phyloP scores from a whole-genome alignment of 2,329 filamentous ascomycete genomes.

The Trichoderma aggressivum region DNA sequence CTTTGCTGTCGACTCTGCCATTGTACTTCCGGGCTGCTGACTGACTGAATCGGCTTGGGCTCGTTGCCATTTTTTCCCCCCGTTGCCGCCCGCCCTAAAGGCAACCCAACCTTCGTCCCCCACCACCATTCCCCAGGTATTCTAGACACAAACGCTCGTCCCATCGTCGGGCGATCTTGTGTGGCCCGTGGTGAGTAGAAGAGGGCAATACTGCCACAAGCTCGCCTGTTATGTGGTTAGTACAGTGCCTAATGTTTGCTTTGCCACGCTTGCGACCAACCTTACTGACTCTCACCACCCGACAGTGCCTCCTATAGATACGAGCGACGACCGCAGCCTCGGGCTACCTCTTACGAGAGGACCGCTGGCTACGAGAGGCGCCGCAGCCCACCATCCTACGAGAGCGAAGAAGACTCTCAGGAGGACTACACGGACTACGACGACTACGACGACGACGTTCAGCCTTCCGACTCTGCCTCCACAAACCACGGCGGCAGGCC shows the following conservation, averaged over 20 bases:
- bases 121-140: conserved; percentile 19
- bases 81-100: not conserved
- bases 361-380: conserved; percentile 24
- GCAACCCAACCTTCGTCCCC: conserved; percentile 7
- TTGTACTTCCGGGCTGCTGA: not conserved
- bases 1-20: not conserved
- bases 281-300: conserved; percentile 23
- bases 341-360: conserved; percentile 14
- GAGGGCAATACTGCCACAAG: conserved; percentile 37
- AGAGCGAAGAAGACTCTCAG: conserved; percentile 39
- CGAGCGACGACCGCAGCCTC: conserved; percentile 28
- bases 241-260: conserved; percentile 21
- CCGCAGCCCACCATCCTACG: conserved; percentile 34
- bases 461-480: conserved; percentile 59
- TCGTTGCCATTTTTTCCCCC: not conserved
- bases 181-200: conserved; percentile 44
- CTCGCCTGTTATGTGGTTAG: conserved; percentile 45
- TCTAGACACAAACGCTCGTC: conserved; percentile 34
- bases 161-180: conserved; percentile 41
- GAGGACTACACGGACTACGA: conserved; percentile 28
- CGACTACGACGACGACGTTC: conserved; percentile 49
- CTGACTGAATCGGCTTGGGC: conserved; percentile 6
- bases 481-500: conserved; percentile 36
- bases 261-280: not conserved
- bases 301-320: conserved; percentile 25